Evolutionary conservation across 805 yeast genomes (phyloP), one percentile per base, ranked within the genome.

Genomic region (Blastobotrys mokoenaii): DNA sequence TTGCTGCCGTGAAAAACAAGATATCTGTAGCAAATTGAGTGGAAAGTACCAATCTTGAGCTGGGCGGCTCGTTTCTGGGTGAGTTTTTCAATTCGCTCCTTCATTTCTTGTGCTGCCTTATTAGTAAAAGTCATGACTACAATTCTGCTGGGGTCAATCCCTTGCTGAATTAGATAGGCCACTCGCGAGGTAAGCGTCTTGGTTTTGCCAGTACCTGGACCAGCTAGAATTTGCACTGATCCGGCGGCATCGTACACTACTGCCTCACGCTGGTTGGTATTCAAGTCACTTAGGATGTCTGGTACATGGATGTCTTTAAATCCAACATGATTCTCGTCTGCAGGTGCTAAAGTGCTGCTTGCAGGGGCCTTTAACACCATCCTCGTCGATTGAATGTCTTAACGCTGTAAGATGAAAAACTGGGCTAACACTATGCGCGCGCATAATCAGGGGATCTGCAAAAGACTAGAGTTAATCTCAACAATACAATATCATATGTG

Each of bases 101-200:
- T 64, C 84, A 90, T 81, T 64, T 90, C 97, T 43, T 70, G 74
- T 1, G 97, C 94, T 0, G 98, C 97, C 55, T 84, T 85, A 55
- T 85, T 84, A 10, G 97, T 90, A 66, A 90, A 90, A 0, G 97
- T 89, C 4, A 96, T 86, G 16, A 89, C 93, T 1, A 90, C 74
- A 15, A 93, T 72, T 40, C 73, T 65, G 30, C 70, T 67, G 0
- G 97, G 89, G 1, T 69, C 66, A 0, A 84, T 61, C 1, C 70
- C 63, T 31, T 74, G 69, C 7, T 72, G 61, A 6, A 89, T 53
- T 25, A 89, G 65, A 55, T 79, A 75, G 0, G 89, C 89, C 8
- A 89, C 93, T 38, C 96, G 68, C 1, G 87, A 72, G 0, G 86
- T 80, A 25, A 90, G 63, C 1, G 93, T 90, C 59, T 79, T 80